A percentile compares a stretch with the other conserved stretches of the same genome.
Evolutionary conservation across 2,329 filamentous ascomycete genomes (phyloP).

Genomic region (Cercospora berteroae): DNA sequence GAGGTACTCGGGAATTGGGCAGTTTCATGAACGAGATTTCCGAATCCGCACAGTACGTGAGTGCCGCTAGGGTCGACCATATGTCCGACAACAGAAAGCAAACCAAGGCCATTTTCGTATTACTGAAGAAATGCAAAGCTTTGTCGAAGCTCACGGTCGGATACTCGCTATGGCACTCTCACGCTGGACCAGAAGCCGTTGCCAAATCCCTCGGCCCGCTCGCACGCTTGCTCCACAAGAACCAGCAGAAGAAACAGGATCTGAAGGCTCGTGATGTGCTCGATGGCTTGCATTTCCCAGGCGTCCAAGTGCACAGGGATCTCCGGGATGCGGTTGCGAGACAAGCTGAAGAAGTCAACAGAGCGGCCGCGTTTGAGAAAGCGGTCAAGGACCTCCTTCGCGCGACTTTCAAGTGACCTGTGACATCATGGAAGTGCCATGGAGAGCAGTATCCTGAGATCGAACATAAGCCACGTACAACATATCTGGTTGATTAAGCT

Average conservation of each 20-base stretch:
- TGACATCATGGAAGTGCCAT: neutral
- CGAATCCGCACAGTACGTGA: neutral
- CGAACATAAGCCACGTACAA: neutral
- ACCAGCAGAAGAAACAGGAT: neutral
- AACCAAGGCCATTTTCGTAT: neutral
- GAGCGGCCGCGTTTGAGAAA: neutral
- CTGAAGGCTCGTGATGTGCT: neutral
- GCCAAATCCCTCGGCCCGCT: neutral
- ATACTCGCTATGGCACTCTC: too few species aligned
- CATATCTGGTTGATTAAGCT: neutral
- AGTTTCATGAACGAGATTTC: neutral
- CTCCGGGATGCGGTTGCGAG: neutral
- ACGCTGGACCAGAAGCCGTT: too few species aligned
- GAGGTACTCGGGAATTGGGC: too few species aligned
- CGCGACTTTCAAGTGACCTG: neutral
- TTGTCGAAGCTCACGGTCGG: neutral
- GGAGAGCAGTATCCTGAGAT: neutral
- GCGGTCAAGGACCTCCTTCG: neutral
- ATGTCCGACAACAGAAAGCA: neutral
- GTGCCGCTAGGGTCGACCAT: neutral
- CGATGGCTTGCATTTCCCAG: neutral
- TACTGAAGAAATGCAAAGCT: neutral
- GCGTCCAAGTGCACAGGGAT: too few species aligned
- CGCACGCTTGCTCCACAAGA: neutral
- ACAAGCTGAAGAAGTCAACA: neutral